Evolutionary conservation across 2,329 filamentous ascomycete genomes (phyloP).

Genomic region (Fusarium heterosporum): DNA sequence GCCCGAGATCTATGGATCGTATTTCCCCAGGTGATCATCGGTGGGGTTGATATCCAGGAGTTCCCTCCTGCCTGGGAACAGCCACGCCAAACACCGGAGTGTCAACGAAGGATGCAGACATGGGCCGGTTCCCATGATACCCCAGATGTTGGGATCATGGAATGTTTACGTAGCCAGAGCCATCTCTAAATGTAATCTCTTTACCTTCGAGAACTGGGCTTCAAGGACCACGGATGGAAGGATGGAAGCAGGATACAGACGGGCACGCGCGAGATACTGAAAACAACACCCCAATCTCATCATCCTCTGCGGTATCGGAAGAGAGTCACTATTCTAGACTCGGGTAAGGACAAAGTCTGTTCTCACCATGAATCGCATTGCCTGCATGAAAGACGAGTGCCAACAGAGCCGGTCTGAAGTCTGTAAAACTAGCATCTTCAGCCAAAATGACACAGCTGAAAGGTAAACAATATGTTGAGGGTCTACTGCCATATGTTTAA

Average conservation of each 20-base stretch:
- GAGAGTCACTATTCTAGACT: neutral
- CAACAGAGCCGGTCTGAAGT: neutral
- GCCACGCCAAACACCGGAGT: constrained; percentile 29
- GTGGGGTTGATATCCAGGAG: constrained; percentile 31
- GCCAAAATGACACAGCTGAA: constrained; percentile 14
- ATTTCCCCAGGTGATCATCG: constrained; percentile 32
- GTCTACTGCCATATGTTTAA: constrained; percentile 3
- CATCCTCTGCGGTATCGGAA: constrained; percentile 10
- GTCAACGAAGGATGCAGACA: constrained; percentile 1
- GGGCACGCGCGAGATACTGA: constrained; percentile 2
- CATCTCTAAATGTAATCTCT: neutral
- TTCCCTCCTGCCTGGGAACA: constrained; percentile 29
- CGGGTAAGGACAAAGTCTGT: neutral
- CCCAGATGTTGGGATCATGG: constrained; percentile 1
- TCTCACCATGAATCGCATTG: constrained; percentile 4
- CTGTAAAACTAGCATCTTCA: constrained; percentile 5
- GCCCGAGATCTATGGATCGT: neutral
- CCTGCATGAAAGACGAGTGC: constrained; percentile 21
- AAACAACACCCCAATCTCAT: neutral
- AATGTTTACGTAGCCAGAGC: neutral
- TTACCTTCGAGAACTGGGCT: neutral
- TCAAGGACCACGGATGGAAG: neutral
- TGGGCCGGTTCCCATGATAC: constrained; percentile 8
- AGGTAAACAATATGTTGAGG: constrained; percentile 10
- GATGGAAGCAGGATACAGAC: neutral